Base-by-base conservation (phyloP, 2,329 filamentous ascomycete genomes). In the Colletotrichum melonis region DNA sequence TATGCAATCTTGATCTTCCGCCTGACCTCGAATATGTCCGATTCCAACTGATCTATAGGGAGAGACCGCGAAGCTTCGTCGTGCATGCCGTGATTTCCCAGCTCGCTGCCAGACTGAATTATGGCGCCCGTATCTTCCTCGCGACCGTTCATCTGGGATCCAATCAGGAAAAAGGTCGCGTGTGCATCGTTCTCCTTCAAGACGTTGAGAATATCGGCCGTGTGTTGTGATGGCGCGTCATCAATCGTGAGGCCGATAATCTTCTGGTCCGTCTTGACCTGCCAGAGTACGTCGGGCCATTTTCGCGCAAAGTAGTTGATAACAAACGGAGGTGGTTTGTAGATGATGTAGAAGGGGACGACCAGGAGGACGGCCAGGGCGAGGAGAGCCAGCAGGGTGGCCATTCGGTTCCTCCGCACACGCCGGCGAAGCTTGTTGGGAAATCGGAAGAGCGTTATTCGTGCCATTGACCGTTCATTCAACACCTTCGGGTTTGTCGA, bases 161-260 rank as follows among this genome's bases (percentile, higher is more conserved):
- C 95, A 77, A 98, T 97, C 38, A 97, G 88, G 82, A 98, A 98
- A 81, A 97, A 97, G 0, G 95, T 98, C 0, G 95, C 95, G 24
- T 87, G 90, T 16, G 92, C 94, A 69, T 88, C 87, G 78, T 94
- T 88, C 28, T 86, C 85, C 66, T 86, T 84, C n/a, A 98, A 86
- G 0, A 94, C 84, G 56, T 90, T 83, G 67, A 95, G 84, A 72
- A 98, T 95, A 69, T 92, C 89, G 57, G 82, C 79, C 2, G 95
- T 97, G 81, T 94, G 88, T 56, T 88, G 82, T 1, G 93, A 95
- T 0, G 95, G 95, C 32, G 92, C 93, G 83, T 98, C 95, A 84
- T 98, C 95, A 78, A 98, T 92, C 1, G 94, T 97, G 52, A 98
- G 87, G 0, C 94, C 95, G 22, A 98, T 87, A 30, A 96, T 83